phyloP scores from a whole-genome alignment of 805 yeast genomes.

The Cyberlindnera mycetangii region DNA sequence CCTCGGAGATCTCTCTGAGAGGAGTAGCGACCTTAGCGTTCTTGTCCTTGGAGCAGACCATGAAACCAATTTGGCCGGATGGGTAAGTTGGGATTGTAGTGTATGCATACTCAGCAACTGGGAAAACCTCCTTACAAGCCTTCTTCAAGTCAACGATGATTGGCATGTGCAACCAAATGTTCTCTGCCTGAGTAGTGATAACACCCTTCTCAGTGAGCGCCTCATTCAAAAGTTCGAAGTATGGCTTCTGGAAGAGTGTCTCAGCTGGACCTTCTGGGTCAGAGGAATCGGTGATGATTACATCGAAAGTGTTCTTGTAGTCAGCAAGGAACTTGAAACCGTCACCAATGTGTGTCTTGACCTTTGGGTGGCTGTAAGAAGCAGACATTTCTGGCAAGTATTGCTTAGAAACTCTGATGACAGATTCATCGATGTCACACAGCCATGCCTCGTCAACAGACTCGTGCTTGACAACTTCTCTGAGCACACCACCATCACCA shows the following conservation, averaged over 20 bases:
- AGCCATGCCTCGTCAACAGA: conserved; percentile 84
- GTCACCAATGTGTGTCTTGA: conserved; percentile 87
- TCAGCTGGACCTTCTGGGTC: conserved; percentile 99
- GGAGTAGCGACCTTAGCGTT: conserved; percentile 66
- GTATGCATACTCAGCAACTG: conserved; percentile 87
- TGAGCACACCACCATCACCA: conserved; percentile 97
- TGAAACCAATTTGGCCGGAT: conserved; percentile 96
- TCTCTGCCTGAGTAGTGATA: conserved; percentile 91
- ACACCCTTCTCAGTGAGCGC: conserved; percentile 95
- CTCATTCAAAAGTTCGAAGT: conserved; percentile 76
- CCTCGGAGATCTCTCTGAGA: conserved; percentile 57
- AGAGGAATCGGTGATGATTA: conserved; percentile 93
- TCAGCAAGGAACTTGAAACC: conserved; percentile 94
- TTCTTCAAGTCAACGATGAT: conserved; percentile 78
- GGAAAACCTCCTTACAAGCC: conserved; percentile 83
- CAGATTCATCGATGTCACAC: conserved; percentile 95
- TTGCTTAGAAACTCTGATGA: conserved; percentile 79
- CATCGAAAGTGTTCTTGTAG: conserved; percentile 84
- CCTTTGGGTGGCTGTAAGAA: conserved; percentile 85
- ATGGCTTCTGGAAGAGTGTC: conserved; percentile 86
- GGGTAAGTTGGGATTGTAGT: conserved; percentile 96
- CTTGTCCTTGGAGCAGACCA: conserved; percentile 86
- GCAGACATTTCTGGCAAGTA: conserved; percentile 86
- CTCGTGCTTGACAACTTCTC: conserved; percentile 90
- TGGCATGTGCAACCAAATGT: conserved; percentile 87